Base-by-base conservation (phyloP, 2,329 filamentous ascomycete genomes). In the Colletotrichum cordylinicola region DNA sequence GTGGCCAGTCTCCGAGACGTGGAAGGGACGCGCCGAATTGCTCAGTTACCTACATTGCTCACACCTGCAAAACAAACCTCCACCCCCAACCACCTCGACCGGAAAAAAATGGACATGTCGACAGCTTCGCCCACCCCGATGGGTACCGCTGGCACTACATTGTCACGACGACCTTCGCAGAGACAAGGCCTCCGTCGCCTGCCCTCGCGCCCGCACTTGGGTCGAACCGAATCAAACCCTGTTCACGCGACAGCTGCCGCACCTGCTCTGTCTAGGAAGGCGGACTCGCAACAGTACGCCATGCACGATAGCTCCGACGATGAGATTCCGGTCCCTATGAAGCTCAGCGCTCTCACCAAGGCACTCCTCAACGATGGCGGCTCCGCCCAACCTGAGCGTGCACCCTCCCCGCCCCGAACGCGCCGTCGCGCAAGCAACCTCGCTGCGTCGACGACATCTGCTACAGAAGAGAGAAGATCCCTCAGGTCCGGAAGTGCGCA, bases 231-330 rank as follows among this genome's bases (percentile, higher is more conserved):
- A 72, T 88, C 86, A 75, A 88, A 88, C 67, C 83, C 85, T 10
- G 82, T 81, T 12, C 78, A 82, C 21, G 78, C 82, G 2, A 78
- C 79, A 18, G 77, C 81, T 35, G 74, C 75, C 21, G 73, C 72
- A 31, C 73, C 75, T 37, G 55, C 80, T 56, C 76, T 80, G 60
- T 74, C 82, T 12, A 80, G 82, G 24, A 70, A 80, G 71, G 79
- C 84, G 58, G 85, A 86, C 52, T 84, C 88, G 70, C 87, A 88
- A 74, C 87, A 88, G 64, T 89, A 86, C 78, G 85, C 83, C n/a
- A 81, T 93, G 79, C 93, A 95, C 80, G 96, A 98, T 82, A 98
- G 95, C 87, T 98, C 96, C 29, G 96, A 98, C 85, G 96, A 98
- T 81, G 96, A 98, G 85, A 95, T 98, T 33, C 94, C 94, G 18